phyloP scores from a whole-genome alignment of 768 basidiomycete species.

The Mrakia blollopis region DNA sequence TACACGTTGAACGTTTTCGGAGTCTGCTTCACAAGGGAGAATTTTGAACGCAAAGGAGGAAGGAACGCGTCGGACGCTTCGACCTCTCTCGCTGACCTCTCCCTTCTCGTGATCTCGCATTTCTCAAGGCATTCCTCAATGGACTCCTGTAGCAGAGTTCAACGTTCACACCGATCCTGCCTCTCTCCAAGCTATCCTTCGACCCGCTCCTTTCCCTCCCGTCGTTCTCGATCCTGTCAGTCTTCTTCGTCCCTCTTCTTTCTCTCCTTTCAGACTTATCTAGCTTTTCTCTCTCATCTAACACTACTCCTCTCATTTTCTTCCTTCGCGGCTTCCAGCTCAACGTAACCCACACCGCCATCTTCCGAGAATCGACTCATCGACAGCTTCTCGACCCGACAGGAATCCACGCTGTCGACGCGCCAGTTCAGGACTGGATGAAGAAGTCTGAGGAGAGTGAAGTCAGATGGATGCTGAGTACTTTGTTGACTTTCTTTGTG shows the following conservation, averaged over 20 bases:
- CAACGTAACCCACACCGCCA: constrained; percentile 81
- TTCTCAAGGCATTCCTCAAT: constrained; percentile 31
- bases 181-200: constrained; percentile 24
- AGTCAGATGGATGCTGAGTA: constrained; percentile 33
- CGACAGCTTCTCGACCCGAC: constrained; percentile 49
- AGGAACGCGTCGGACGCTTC: neutral
- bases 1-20: too few species aligned
- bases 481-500: constrained; percentile 41
- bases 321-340: constrained; percentile 42
- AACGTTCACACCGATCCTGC: constrained; percentile 48
- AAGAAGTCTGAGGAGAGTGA: constrained; percentile 23
- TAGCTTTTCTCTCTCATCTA: too few species aligned
- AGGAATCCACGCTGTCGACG: constrained; percentile 8
- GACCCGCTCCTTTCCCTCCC: constrained; percentile 55
- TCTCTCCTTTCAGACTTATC: too few species aligned
- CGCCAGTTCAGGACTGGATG: neutral
- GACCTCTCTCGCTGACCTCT: neutral
- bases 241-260: neutral
- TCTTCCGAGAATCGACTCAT: constrained; percentile 60
- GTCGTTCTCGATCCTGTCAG: constrained; percentile 29
- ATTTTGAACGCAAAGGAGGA: neutral
- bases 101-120: neutral
- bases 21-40: too few species aligned
- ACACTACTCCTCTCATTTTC: constrained; percentile 46
- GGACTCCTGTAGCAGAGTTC: constrained; percentile 53